Conservation (phyloP, 352 stramenopile genomes). For the Phytophthora colocasiae region DNA sequence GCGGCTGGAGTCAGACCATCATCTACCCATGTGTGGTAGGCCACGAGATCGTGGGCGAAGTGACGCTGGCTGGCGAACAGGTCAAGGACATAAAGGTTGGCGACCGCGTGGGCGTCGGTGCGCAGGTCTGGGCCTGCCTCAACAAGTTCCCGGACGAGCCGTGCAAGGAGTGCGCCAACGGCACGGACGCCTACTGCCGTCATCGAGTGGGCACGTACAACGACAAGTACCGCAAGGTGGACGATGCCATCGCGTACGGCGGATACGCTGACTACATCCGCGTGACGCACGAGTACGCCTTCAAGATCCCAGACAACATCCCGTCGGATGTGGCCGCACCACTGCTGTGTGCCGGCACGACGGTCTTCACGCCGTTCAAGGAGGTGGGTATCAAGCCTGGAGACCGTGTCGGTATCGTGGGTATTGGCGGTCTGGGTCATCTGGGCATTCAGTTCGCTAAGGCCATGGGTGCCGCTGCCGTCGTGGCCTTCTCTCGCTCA, state of each 20-base stretch:
- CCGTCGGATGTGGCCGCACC: conserved; percentile 20
- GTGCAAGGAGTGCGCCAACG: conserved; percentile 67
- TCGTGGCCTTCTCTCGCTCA: conserved; percentile 74
- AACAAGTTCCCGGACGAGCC: conserved; percentile 55
- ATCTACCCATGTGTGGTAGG: conserved; percentile 50
- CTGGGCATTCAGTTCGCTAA: conserved; percentile 84
- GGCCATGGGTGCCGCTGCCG: conserved; percentile 60
- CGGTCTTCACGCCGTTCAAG: conserved; percentile 42
- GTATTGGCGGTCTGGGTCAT: conserved; percentile 88
- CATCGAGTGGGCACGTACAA: conserved; percentile 63
- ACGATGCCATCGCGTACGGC: conserved; percentile 47
- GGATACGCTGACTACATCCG: conserved; percentile 81
- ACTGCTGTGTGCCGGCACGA: conserved; percentile 18
- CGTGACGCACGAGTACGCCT: conserved; percentile 60
- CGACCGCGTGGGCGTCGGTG: conserved; percentile 25
- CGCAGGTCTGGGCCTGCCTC: conserved; percentile 53
- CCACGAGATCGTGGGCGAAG: conserved; percentile 46
- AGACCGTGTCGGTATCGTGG: conserved; percentile 74
- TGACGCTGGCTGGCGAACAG: conserved; percentile 18
- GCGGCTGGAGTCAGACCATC: conserved; percentile 26
- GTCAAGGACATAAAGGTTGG: conserved; percentile 26
- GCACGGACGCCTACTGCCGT: conserved; percentile 69
- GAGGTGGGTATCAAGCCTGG: conserved; percentile 52
- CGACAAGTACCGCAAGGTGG: conserved; percentile 32
- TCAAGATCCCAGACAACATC: conserved; percentile 42